Conservation (phyloP, 2,329 filamentous ascomycete genomes). For the Fusarium euwallaceae region DNA sequence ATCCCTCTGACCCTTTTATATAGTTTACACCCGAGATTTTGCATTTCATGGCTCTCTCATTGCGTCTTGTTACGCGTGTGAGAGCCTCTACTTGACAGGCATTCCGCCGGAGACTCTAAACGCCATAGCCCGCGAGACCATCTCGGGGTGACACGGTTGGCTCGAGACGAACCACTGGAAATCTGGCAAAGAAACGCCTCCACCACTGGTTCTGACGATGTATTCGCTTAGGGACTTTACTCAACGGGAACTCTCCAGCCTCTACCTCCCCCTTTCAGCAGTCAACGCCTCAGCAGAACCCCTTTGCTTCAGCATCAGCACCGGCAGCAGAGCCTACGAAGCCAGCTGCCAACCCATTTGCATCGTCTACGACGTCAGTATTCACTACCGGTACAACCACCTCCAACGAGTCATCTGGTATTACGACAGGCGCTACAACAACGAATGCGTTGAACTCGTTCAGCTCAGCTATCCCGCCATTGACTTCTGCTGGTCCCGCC, state of each 20-base stretch:
- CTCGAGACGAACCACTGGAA: constrained; percentile 47
- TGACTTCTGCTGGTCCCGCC: constrained; percentile 1
- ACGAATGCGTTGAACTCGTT: constrained; percentile 32
- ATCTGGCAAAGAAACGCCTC: constrained; percentile 45
- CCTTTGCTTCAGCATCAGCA: constrained; percentile 39
- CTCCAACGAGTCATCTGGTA: neutral
- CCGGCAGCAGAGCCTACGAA: constrained; percentile 8
- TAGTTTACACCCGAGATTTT: constrained; percentile 45
- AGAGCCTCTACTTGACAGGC: constrained; percentile 34
- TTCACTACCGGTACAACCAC: constrained; percentile 12
- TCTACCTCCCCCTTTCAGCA: constrained; percentile 35
- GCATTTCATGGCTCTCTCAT: constrained; percentile 32
- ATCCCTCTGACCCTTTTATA: constrained; percentile 22
- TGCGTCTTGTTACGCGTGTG: constrained; percentile 13
- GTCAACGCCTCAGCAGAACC: constrained; percentile 31
- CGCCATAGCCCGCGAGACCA: constrained; percentile 36
- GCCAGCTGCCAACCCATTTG: constrained; percentile 40
- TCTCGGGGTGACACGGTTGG: constrained; percentile 34
- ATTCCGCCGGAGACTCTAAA: constrained; percentile 47
- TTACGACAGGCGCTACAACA: constrained; percentile 3
- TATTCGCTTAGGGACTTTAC: constrained; percentile 46
- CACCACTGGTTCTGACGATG: constrained; percentile 48
- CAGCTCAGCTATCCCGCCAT: constrained; percentile 17
- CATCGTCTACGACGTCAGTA: constrained; percentile 12
- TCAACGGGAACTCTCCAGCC: constrained; percentile 37